Percentiles rank a stretch among this genome's conserved stretches.
These are phyloP conservation scores for Pleurostoma richardsiae DNA, from an alignment of 2,329 filamentous ascomycete genomes.

Conservation along the genomic window DNA sequence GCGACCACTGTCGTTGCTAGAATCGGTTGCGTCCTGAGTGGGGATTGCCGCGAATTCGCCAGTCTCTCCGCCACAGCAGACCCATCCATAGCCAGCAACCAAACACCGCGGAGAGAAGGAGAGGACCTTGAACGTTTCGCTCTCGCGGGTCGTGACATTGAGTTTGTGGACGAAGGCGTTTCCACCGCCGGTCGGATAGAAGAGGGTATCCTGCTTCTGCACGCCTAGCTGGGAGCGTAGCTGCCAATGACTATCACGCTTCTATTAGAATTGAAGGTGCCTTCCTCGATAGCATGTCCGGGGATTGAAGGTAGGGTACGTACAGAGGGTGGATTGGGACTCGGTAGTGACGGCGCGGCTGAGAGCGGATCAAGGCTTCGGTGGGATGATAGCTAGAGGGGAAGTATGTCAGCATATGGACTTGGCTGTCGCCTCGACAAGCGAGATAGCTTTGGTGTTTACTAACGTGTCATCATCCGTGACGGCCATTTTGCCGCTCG, in stretches of 20 bases:
- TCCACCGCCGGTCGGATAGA: conserved; percentile 74
- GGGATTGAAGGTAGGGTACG: conserved; percentile 16
- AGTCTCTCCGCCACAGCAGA: conserved; percentile 83
- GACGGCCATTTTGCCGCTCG: conserved; percentile 44
- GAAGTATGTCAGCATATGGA: conserved; percentile 7
- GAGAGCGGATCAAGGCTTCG: conserved; percentile 56
- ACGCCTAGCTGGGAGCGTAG: conserved; percentile 86
- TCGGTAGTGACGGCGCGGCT: conserved; percentile 62
- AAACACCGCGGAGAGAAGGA: conserved; percentile 78
- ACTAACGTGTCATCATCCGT: conserved; percentile 48
- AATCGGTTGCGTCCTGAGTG: conserved; percentile 37
- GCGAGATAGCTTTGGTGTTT: not conserved
- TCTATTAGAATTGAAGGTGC: too few species aligned
- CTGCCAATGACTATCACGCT: conserved; percentile 66
- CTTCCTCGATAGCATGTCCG: too few species aligned
- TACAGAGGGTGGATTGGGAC: conserved; percentile 62
- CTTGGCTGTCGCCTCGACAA: not conserved
- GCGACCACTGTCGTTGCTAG: conserved; percentile 5
- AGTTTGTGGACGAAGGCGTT: conserved; percentile 62
- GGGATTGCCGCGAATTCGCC: conserved; percentile 83
- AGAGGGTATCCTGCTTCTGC: conserved; percentile 70
- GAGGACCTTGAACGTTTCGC: conserved; percentile 67
- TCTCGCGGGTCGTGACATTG: conserved; percentile 63
- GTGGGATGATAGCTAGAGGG: conserved; percentile 56
- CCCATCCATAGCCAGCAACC: conserved; percentile 79